These are phyloP conservation scores for Amorphotheca resinae DNA, from an alignment of 495 filamentous ascomycete genomes.

Conservation along the genomic window DNA sequence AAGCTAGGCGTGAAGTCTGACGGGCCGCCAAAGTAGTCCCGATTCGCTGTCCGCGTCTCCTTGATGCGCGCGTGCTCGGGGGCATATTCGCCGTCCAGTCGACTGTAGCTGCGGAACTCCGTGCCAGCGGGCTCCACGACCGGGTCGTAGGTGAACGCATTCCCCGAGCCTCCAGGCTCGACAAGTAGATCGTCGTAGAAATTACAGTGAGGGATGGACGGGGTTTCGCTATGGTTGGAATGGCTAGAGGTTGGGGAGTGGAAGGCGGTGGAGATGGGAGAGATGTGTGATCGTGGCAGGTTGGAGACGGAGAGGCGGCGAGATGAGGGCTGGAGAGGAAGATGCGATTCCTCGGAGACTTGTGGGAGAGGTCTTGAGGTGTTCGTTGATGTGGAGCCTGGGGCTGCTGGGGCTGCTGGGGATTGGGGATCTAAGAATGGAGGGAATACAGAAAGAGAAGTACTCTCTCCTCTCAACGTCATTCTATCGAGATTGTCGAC, in stretches of 20 bases:
- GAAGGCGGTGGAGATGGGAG: conserved; percentile 23
- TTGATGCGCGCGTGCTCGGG: conserved; percentile 6
- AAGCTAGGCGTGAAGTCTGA: conserved; percentile 12
- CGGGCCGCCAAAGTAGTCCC: conserved; percentile 6
- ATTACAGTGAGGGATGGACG: conserved; percentile 7
- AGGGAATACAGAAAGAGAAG: conserved; percentile 35
- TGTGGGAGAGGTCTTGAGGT: conserved; percentile 17
- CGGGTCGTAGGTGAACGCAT: conserved; percentile 17
- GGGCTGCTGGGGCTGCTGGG: background rate
- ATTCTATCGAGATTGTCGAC: conserved; percentile 32
- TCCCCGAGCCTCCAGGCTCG: conserved; percentile 10
- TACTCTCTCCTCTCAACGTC: conserved; percentile 24
- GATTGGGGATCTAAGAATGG: conserved; percentile 17
- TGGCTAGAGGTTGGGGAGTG: conserved; percentile 19
- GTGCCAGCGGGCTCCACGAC: background rate
- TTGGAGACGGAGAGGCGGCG: conserved; percentile 7
- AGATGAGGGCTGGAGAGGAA: background rate
- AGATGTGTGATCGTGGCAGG: conserved; percentile 25
- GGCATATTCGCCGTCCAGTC: conserved; percentile 10
- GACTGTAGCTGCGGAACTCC: conserved; percentile 13
- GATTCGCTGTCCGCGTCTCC: background rate
- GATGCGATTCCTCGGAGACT: conserved; percentile 10
- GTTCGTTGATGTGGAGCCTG: background rate
- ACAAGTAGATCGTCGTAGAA: conserved; percentile 11
- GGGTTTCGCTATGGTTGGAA: conserved; percentile 7